These are phyloP conservation scores for Chlamydomonas applanata DNA, from an alignment of 139 green algal species.

Conservation along the genomic window DNA sequence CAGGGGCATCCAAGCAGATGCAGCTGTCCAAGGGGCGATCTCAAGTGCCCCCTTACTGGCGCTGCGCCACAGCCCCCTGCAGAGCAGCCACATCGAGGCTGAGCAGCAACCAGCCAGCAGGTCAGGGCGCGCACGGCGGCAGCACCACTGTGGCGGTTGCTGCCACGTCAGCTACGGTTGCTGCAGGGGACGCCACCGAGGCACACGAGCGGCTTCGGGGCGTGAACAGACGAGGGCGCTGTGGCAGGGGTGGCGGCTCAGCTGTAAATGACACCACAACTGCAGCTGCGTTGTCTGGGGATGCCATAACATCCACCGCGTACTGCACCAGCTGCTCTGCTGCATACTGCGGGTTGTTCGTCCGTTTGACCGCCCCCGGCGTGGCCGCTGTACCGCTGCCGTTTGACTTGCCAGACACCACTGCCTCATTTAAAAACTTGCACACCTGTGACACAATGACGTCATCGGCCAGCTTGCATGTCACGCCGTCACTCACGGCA, in stretches of 20 bases:
- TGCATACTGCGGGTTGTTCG: constrained; percentile 9
- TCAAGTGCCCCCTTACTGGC: too few species aligned
- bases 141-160: too few species aligned
- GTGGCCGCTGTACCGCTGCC: neutral
- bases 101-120: too few species aligned
- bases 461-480: constrained; percentile 2
- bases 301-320: neutral
- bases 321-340: constrained; percentile 13
- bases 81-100: too few species aligned
- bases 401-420: neutral
- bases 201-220: too few species aligned
- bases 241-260: neutral
- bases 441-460: constrained; percentile 6
- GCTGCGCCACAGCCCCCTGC: too few species aligned
- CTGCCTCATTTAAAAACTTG: neutral
- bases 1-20: too few species aligned
- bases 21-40: too few species aligned
- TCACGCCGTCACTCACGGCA: constrained; percentile 15
- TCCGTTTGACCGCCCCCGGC: neutral
- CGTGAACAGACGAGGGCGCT: too few species aligned
- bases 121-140: too few species aligned
- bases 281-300: neutral
- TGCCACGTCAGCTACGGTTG: too few species aligned
- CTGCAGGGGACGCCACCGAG: too few species aligned
- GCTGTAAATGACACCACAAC: constrained; percentile 6